These are phyloP conservation scores for Erigeron philadelphicus DNA, from an alignment of 140 eudicot species.

Conservation along the genomic window DNA sequence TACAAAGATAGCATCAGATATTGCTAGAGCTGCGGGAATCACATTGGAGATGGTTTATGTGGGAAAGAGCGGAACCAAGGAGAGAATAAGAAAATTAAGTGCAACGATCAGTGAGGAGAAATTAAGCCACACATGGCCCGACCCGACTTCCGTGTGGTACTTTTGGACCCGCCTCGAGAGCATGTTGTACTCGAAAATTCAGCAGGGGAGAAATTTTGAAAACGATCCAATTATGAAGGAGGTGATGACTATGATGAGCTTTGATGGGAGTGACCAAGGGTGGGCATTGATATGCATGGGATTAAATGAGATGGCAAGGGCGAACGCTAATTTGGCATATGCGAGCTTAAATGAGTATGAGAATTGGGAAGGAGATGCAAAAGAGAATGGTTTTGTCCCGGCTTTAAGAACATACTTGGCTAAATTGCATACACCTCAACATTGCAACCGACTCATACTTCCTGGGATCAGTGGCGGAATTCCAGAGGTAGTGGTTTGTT, in stretches of 20 bases:
- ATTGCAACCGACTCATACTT: constrained; percentile 73
- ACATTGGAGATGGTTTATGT: constrained; percentile 69
- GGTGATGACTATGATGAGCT: constrained; percentile 65
- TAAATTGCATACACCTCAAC: constrained; percentile 55
- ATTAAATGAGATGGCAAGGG: constrained; percentile 46
- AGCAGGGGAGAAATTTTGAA: constrained; percentile 45
- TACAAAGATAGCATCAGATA: constrained; percentile 31
- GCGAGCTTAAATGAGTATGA: constrained; percentile 33
- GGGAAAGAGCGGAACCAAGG: constrained; percentile 59
- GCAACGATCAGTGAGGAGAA: constrained; percentile 37
- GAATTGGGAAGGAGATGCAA: constrained; percentile 46
- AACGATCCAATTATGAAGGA: constrained; percentile 56
- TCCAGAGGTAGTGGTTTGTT: constrained; percentile 77
- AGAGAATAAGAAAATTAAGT: constrained; percentile 41
- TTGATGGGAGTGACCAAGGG: constrained; percentile 64
- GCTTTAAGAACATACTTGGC: constrained; percentile 43
- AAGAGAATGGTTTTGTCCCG: constrained; percentile 45
- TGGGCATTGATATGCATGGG: constrained; percentile 79
- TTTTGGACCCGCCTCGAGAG: constrained; percentile 88
- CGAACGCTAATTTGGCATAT: constrained; percentile 41
- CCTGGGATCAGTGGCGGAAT: constrained; percentile 71
- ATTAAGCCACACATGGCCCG: constrained; percentile 51
- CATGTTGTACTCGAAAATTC: constrained; percentile 80
- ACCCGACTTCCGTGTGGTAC: constrained; percentile 68
- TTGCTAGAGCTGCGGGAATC: constrained; percentile 39